Evolutionary conservation across 352 stramenopile genomes (phyloP).

Genomic region (Globisporangium irregulare): DNA sequence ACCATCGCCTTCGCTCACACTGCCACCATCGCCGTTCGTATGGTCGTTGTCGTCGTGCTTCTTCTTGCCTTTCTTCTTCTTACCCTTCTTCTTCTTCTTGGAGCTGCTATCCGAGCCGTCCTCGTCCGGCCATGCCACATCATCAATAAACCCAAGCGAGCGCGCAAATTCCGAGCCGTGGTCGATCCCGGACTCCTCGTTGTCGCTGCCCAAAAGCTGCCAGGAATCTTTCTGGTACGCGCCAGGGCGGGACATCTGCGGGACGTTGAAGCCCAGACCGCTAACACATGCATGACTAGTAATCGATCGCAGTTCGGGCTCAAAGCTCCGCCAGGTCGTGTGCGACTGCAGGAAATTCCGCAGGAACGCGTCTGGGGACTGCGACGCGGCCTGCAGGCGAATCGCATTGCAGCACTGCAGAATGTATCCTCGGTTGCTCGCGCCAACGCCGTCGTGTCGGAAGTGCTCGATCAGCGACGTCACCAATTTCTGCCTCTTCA

Average conservation of each 20-base stretch:
- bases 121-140: slow-evolving; percentile 81
- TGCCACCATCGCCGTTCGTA: background rate
- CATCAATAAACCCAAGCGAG: slow-evolving; percentile 79
- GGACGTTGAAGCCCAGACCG: slow-evolving; percentile 75
- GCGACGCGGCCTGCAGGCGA: slow-evolving; percentile 83
- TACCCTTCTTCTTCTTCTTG: slow-evolving; percentile 80
- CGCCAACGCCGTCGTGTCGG: slow-evolving; percentile 45
- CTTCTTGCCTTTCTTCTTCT: slow-evolving; percentile 47
- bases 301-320: slow-evolving; percentile 55
- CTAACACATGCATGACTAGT: slow-evolving; percentile 55
- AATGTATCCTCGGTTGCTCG: slow-evolving; percentile 87
- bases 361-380: slow-evolving; percentile 86
- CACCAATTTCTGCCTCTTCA: slow-evolving; percentile 89
- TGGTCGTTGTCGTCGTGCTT: slow-evolving; percentile 8
- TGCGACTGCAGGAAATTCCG: slow-evolving; percentile 89
- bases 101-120: slow-evolving; percentile 36
- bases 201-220: slow-evolving; percentile 44
- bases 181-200: slow-evolving; percentile 65
- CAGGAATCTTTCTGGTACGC: slow-evolving; percentile 64
- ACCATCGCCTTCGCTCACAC: background rate
- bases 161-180: slow-evolving; percentile 80
- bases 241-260: slow-evolving; percentile 47
- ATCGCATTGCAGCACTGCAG: slow-evolving; percentile 88
- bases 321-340: slow-evolving; percentile 78
- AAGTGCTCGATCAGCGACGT: slow-evolving; percentile 84